Base-by-base conservation (phyloP, 306 rosid species). In the Mimosa pudica region DNA sequence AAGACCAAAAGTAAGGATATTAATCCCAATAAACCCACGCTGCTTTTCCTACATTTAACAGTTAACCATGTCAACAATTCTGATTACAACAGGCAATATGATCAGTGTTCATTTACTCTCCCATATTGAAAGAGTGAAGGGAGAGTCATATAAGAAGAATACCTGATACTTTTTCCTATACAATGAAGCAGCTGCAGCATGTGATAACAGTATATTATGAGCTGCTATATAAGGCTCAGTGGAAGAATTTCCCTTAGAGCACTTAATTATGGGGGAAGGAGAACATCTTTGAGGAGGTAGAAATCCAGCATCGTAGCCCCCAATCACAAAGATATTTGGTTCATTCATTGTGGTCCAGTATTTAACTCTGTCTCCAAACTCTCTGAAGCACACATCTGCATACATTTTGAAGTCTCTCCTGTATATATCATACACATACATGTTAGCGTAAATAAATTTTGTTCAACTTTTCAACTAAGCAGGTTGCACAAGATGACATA, bases 171-270 rank as follows among this genome's bases (percentile, higher is more conserved):
- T 85, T 47, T 73, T 84, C 68, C 73, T 81, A 42, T 83, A 88
- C 74, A 88, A 61, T 47, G 77, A 71, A n/a, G 75, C 72, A 76
- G 78, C 80, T 42, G 85, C 81, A 54, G 83, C 87, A 77, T 83
- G 86, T 17, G 89, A 80, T 78, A 88, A 74, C 80, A 88, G 65
- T 48, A 83, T 62, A 79, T 83, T 33, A 81, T 88, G 89, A 35
- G 80, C 73, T 63, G 32, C 89, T n/a, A 85, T 30, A 84, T 88
- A 88, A 57, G 91, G 88, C 79, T 88, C 88, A 63, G 83, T 79
- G 76, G 87, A 72, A 46, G 91, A 81, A 82, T 85, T 88, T 69
- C 91, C 91, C 48, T 41, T 83, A 10, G 89, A 76, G 80, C 87
- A 88, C 41, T 79, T 81, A 48, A 9, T 0, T 11, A 52, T 0